Evolutionary conservation across 495 filamentous ascomycete species (phyloP), one percentile per base, ranked within the genome.

Genomic region (Lindgomyces ingoldianus): DNA sequence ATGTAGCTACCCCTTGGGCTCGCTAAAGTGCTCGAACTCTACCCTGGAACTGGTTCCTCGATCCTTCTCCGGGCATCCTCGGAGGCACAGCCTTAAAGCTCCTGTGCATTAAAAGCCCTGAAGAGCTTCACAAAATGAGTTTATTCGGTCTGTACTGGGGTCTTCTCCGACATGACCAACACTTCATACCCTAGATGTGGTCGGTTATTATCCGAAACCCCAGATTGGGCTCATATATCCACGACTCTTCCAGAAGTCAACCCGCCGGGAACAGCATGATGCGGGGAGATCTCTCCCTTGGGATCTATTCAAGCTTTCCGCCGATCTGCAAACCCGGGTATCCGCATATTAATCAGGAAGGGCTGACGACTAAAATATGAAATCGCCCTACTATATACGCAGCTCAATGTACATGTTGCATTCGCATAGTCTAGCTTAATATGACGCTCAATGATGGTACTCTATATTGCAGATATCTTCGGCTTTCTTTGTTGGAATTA

Each of bases 361-460:
- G 33, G 33, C 33, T 39, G 33, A 39, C 33, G 33, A 39, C 14
- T 6, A 39, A 39, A 14, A 14, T 6, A 3, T 27, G 16, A 24
- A 4, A 33, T 27, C 25, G 22, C 49, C 18, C 2, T 29, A 9
- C 10, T 1, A 10, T 30, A 14, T 27, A 16, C 16, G 49, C 49
- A 52, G 26, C 49, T 3, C 22, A 30, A 16, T 52, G 49, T 30
- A 24, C 4, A 52, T 52, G 49, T 52, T 30, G 49, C 49, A 52
- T 33, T 52, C 10, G 22, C 33, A 39, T 14, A 14, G 6, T 39
- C 33, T 14, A 39, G 6, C 33, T 52, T 30, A 52, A 52, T 52
- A 52, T 52, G 49, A 4, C 24, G 3, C 30, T 52, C 27, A 16
- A 27, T 24, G 14, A 24, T 26, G 33, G 26, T 24, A 9, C 44